Evolutionary conservation across 2,329 filamentous ascomycete species (phyloP), one percentile per base, ranked within the genome.

Genomic region (Diaporthe vaccinii): DNA sequence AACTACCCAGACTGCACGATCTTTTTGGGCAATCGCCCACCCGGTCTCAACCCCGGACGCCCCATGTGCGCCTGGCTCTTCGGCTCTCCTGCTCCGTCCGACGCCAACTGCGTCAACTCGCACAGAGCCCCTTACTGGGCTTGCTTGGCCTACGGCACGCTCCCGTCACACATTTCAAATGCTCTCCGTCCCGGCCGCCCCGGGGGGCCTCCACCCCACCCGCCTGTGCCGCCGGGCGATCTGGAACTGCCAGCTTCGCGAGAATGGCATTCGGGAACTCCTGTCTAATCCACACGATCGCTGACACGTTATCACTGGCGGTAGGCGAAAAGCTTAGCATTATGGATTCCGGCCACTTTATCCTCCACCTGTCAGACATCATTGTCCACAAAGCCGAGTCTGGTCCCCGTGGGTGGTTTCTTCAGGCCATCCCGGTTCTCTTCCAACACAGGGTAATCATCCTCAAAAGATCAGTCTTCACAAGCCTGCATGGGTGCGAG

Each of bases 71-170:
- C 46, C 34, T 55, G 46, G 22, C n/a, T 68, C 46, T 25, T 55
- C 65, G 65, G 65, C 65, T 55, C 46, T 55, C 34, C n/a, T 39
- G n/a, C 46, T 55, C 65, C 65, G 65, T 69, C 65, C 65, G 49
- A 69, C 65, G 65, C 65, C 65, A 53, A 41, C 34, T 55, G 65
- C 65, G n/a, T 69, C 65, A 69, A 55, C 65, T 55, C 34, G n/a
- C 65, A 69, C 65, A 55, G 20, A 53, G 49, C 6, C 65, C 65
- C 65, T 53, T 53, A 34, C 15, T 69, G 34, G 65, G 17, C 15
- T n/a, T n/a, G 15, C 46, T 51, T 69, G 65, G 34, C 65, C 46
- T 68, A 46, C 46, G 62, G 62, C 62, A 68, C 44, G 46, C 46
- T 69, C 49, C 65, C 65, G 65, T 69, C 31, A 41, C 65, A 69